Evolutionary conservation across 1,139 yeast species (phyloP).

Genomic region (Meyerozyma smithsonii): DNA sequence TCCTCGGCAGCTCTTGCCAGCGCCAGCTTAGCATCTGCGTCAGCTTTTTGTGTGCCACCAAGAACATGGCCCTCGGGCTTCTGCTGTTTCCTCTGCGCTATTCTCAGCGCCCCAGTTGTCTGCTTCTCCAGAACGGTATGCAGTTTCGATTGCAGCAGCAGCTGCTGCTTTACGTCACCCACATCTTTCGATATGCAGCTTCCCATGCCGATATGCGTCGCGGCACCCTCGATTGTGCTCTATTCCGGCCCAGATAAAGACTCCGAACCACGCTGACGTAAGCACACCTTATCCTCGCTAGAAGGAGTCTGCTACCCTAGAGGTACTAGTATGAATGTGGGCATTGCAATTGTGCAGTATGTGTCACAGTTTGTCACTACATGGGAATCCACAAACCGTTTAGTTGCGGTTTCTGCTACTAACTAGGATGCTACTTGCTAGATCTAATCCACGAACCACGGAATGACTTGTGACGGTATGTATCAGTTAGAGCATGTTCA

Average conservation of each 20-base stretch:
- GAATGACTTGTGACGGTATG: background rate
- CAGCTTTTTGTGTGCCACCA: slow-evolving; percentile 1
- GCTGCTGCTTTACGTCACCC: background rate
- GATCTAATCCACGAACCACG: background rate
- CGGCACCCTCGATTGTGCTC: background rate
- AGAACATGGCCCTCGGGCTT: background rate
- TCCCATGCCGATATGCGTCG: background rate
- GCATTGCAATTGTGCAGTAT: too few species aligned
- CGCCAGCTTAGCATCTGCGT: slow-evolving; percentile 19
- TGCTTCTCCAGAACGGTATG: background rate
- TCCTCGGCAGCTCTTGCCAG: slow-evolving; percentile 37
- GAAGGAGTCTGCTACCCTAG: too few species aligned
- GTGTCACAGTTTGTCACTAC: too few species aligned
- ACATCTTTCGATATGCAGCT: slow-evolving; percentile 1
- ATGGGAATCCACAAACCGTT: too few species aligned
- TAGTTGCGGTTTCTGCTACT: too few species aligned
- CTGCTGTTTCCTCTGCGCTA: background rate
- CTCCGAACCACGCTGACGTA: background rate
- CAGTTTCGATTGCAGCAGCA: background rate
- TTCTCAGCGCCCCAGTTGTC: background rate
- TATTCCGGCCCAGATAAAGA: background rate
- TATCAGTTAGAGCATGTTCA: background rate
- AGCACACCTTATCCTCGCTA: too few species aligned
- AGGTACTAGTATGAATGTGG: too few species aligned
- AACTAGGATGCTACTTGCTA: too few species aligned